Percentiles rank a stretch among this genome's conserved stretches.
phyloP scores from a whole-genome alignment of 768 basidiomycete genomes.

The Lyophyllum semitale region DNA sequence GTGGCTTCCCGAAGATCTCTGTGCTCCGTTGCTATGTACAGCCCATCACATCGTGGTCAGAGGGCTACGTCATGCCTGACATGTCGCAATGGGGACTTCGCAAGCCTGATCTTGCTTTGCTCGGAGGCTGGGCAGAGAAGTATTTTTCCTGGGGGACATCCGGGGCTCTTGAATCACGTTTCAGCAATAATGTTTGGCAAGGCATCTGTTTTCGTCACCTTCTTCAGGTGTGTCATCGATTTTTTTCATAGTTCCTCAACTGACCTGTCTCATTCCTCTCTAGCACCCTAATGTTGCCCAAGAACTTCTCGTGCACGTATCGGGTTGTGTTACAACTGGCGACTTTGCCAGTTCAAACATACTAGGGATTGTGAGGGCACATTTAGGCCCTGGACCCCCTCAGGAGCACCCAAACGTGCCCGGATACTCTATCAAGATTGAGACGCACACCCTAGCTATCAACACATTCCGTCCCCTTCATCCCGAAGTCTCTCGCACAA shows the following conservation, averaged over 20 bases:
- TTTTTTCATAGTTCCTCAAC: not conserved
- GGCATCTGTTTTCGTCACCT: not conserved
- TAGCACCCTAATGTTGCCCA: too few species aligned
- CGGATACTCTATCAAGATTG: not conserved
- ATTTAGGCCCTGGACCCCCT: not conserved
- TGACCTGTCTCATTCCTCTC: too few species aligned
- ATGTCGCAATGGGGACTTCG: too few species aligned
- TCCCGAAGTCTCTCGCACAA: not conserved
- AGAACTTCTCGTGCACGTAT: too few species aligned
- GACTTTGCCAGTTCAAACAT: too few species aligned
- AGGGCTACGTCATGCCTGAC: not conserved
- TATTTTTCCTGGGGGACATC: not conserved
- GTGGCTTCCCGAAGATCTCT: not conserved
- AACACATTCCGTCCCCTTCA: not conserved
- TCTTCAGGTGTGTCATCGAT: not conserved
- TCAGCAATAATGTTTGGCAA: not conserved
- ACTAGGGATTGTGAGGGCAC: not conserved
- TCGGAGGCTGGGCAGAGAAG: not conserved
- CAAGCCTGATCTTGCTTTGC: not conserved
- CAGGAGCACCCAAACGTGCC: not conserved
- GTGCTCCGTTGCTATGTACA: not conserved
- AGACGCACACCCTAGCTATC: not conserved
- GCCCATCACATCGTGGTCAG: not conserved
- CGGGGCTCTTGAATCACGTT: not conserved
- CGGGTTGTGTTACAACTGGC: too few species aligned